Evolutionary conservation across 2,329 filamentous ascomycete species (phyloP), one percentile per base, ranked within the genome.

Genomic region (Paracamarosporium sp.): DNA sequence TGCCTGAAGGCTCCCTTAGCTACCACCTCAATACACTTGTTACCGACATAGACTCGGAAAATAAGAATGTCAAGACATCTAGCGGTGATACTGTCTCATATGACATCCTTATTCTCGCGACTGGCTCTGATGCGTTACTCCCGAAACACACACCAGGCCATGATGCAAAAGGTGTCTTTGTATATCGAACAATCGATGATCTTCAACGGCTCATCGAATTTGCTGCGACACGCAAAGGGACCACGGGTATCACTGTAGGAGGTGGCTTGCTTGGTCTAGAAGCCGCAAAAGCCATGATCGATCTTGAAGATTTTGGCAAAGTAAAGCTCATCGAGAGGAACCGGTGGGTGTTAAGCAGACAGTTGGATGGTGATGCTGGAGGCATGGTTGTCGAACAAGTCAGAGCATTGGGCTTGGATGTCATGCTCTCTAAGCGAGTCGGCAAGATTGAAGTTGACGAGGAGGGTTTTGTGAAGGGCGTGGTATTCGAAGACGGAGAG

Each of bases 231-330:
- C 85, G 86, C 53, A 90, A 87, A 65, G 91, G 87, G 4, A 86
- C 88, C 2, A 85, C 85, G 2, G 92, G 90, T 0, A 85, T 88
- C 4, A 92, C 95, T 0, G 90, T 97, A 3, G 93, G 93, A 24
- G 93, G 93, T 51, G 93, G 93, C 0, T 77, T 97, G 24, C 82
- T 97, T 0, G 93, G 93, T 0, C 84, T 97, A 0, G 93, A 97
- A 78, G 93, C 93, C 2, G 93, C 92, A 31, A 95, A 96, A 69
- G 93, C 93, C 1, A 93, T 97, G 91, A 89, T 93, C 80, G 92
- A 96, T 70, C 80, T 97, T 8, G 84, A 90, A 65, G 85, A 88
- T 50, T 96, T 90, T 70, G 81, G 84, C 12, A 86, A 87, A 56
- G 90, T 97, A 50, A 90, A 88, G 64, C 80, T 97, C 8, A 87